These are phyloP conservation scores for Neohortaea acidophila DNA, from an alignment of 495 filamentous ascomycete genomes.

Conservation along the genomic window DNA sequence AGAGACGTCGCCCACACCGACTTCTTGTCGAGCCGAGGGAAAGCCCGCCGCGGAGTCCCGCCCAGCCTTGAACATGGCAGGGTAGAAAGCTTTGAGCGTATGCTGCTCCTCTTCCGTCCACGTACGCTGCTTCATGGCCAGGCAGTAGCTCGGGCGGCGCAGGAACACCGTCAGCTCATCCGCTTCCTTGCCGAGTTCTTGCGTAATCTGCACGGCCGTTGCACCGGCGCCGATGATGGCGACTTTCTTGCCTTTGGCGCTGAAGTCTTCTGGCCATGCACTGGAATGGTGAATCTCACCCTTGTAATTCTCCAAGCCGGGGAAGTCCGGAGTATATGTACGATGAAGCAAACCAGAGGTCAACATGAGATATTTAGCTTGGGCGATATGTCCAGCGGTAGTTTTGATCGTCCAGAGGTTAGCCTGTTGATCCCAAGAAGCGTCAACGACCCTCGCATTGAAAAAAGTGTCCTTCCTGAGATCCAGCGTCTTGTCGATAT, in stretches of 20 bases:
- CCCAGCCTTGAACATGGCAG: slow-evolving; percentile 4
- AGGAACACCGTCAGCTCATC: slow-evolving; percentile 16
- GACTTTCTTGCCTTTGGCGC: slow-evolving; percentile 14
- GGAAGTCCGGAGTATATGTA: slow-evolving; percentile 22
- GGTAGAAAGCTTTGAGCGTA: slow-evolving; percentile 28
- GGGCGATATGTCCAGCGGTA: slow-evolving; percentile 9
- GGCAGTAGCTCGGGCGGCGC: slow-evolving; percentile 12
- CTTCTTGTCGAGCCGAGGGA: not conserved
- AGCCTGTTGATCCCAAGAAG: slow-evolving; percentile 11
- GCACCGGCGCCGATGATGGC: slow-evolving; percentile 17
- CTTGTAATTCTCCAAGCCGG: slow-evolving; percentile 27
- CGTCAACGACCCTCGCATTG: slow-evolving; percentile 18
- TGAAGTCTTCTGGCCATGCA: slow-evolving; percentile 29
- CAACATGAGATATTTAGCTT: slow-evolving; percentile 12
- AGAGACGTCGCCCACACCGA: slow-evolving; percentile 3
- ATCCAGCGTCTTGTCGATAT: slow-evolving; percentile 22
- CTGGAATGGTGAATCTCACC: slow-evolving; percentile 37
- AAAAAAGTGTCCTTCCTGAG: slow-evolving; percentile 21
- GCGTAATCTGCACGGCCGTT: slow-evolving; percentile 18
- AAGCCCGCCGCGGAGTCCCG: slow-evolving; percentile 6
- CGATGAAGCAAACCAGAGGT: slow-evolving; percentile 21
- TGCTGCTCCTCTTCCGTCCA: slow-evolving; percentile 7
- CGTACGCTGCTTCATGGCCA: slow-evolving; percentile 7
- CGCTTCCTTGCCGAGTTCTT: slow-evolving; percentile 13
- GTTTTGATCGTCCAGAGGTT: slow-evolving; percentile 18